Base-by-base conservation (phyloP, 257 asterid genomes). In the Capsicum baccatum region DNA sequence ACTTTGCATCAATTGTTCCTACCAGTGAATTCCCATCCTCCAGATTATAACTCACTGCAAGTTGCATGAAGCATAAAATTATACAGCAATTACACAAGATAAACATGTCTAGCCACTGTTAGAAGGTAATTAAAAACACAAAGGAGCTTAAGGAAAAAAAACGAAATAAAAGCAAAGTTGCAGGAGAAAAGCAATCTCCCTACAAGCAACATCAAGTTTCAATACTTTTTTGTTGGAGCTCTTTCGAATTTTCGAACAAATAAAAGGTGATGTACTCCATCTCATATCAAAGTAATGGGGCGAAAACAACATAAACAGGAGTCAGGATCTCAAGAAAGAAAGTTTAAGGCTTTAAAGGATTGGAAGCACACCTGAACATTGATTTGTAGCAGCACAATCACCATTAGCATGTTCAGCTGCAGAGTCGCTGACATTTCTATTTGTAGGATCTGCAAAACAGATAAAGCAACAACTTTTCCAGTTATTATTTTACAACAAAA, bases 1-100 rank as follows among this genome's bases (percentile, higher is more conserved):
- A 94, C 91, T 97, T 97, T 16, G 92, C 96, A 84, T 97, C 99
- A 63, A 97, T 94, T 48, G 97, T 92, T 87, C 99, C 99, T 60
- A 89, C 88, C 37, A 94, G 87, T 13, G 90, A 83, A 87, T 87
- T 87, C 73, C 93, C 98, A 59, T 89, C 91, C 86, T 91, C 96
- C 83, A 89, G 90, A 78, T 79, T 82, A 39, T 84, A 83, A 50
- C 79, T 88, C 81, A 6, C 99, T 94, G 95, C 86, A 89, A 73
- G 85, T 69, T 63, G 21, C 80, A 83, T 39, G 64, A 52, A 66
- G 10, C 73, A 35, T 52, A 76, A 69, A 69, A 39, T 8, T 69
- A 54, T 4, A 69, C 5, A 15, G 21, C 14, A 9, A 54, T 76
- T 54, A 76, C 81, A 52, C 63, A 52, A 12, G 63, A 50, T 19